Conservation (phyloP, 2,329 filamentous ascomycete species). For the Arthrobotrys conoides region DNA sequence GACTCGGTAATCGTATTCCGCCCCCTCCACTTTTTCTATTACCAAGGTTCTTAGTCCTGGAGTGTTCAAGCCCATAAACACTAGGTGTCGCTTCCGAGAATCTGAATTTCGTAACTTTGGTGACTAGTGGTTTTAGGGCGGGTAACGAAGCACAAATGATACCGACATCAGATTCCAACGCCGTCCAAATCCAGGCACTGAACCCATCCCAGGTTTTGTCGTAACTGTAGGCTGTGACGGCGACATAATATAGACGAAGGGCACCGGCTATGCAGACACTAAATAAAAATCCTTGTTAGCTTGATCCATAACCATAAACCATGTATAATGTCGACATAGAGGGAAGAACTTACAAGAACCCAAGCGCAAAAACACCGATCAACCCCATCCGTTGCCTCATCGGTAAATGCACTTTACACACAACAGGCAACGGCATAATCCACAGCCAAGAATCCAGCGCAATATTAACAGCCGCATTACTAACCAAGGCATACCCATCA, state of each 20-base stretch:
- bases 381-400: conserved; percentile 50
- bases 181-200: conserved; percentile 59
- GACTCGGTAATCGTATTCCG: conserved; percentile 36
- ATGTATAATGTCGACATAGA: neutral
- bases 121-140: conserved; percentile 48
- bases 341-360: conserved; percentile 46
- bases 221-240: conserved; percentile 48
- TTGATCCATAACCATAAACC: neutral
- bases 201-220: conserved; percentile 58
- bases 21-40: conserved; percentile 40
- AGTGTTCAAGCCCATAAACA: conserved; percentile 28
- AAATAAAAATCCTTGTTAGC: neutral
- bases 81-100: conserved; percentile 53
- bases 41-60: conserved; percentile 32
- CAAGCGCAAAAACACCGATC: conserved; percentile 50
- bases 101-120: conserved; percentile 58
- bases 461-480: conserved; percentile 59
- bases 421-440: conserved; percentile 53
- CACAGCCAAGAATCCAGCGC: conserved; percentile 54
- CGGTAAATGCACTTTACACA: conserved; percentile 49
- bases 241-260: conserved; percentile 53
- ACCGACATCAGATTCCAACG: conserved; percentile 54
- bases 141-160: conserved; percentile 60
- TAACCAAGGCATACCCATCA: conserved; percentile 50
- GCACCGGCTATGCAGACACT: conserved; percentile 55